Base-by-base conservation (phyloP, 768 basidiomycete species). In the Epithele typhae region DNA sequence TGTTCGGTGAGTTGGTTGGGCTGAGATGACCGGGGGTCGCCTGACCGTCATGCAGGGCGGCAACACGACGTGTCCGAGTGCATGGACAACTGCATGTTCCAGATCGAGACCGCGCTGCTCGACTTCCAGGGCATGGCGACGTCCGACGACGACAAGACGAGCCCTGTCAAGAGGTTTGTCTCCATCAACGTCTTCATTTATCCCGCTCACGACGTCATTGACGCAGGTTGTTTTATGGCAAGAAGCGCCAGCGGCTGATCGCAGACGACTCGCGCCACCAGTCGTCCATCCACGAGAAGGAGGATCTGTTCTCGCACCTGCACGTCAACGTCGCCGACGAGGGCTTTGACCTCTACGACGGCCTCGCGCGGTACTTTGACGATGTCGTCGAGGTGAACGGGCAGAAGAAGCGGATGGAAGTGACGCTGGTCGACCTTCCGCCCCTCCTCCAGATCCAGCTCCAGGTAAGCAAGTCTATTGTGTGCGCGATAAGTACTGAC, bases 11-110 rank as follows among this genome's bases (percentile, higher is more conserved):
- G 78, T 58, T 24, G 23, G 38, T 49, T 47, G 7, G 43, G 14
- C 21, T n/a, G n/a, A n/a, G n/a, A n/a, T n/a, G n/a, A n/a, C n/a
- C n/a, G n/a, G n/a, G n/a, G n/a, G n/a, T n/a, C n/a, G n/a, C n/a
- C n/a, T n/a, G n/a, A 10, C 7, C 17, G n/a, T 9, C 2, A 7
- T 27, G 32, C 47, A 92, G 93, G 95, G 5, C 86, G 87, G 57
- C 96, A 99, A 59, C 95, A 99, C 59, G 96, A 99, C 63, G 94
- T 98, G 11, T 86, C 95, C 0, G 96, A 99, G 67, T 97, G 95
- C 67, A 92, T 98, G 87, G 95, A 98, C 66, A 98, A 98, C 59
- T 94, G 94, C 70, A 87, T 99, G 76, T 96, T 96, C 69, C 96
- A 98, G 66, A 92, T 98, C 41, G 96, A 99, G 66, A 87, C 91